Conservation (phyloP, 139 green algal species). For the Nannochloris sp. region DNA sequence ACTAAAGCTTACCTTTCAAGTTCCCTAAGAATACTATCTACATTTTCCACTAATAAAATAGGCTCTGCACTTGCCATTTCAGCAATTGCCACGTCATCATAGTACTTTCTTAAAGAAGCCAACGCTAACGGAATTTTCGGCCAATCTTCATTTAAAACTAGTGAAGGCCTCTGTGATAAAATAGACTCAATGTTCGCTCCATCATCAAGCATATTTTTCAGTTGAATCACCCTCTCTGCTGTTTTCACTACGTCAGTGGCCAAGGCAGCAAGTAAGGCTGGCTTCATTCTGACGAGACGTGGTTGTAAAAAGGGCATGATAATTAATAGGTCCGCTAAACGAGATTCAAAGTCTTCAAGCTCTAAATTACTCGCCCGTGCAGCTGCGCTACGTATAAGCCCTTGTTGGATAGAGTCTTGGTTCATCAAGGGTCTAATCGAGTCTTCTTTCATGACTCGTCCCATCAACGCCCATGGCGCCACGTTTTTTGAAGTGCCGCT, state of each 20-base stretch:
- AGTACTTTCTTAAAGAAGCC: background rate
- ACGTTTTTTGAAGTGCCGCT: background rate
- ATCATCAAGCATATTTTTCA: background rate
- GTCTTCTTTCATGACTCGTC: constrained; percentile 7
- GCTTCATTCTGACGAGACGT: constrained; percentile 6
- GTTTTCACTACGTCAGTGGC: background rate
- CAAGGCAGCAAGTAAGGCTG: constrained; percentile 11
- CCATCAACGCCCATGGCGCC: constrained; percentile 15
- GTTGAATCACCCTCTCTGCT: background rate
- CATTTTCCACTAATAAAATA: constrained; percentile 10
- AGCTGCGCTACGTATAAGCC: constrained; percentile 8
- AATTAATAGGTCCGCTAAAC: constrained; percentile 8
- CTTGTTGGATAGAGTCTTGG: constrained; percentile 7
- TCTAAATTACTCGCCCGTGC: background rate
- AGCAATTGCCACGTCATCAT: background rate
- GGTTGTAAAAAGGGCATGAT: constrained; percentile 10
- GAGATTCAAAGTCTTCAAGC: background rate
- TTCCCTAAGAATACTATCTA: constrained; percentile 2
- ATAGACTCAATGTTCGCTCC: constrained; percentile 3
- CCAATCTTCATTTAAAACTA: constrained; percentile 16
- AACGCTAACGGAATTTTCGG: background rate
- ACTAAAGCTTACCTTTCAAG: constrained; percentile 7
- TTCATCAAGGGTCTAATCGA: background rate
- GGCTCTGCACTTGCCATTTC: background rate
- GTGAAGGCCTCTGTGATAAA: constrained; percentile 5